phyloP scores from a whole-genome alignment of 2,329 filamentous ascomycete genomes.

The Fusarium luffae region DNA sequence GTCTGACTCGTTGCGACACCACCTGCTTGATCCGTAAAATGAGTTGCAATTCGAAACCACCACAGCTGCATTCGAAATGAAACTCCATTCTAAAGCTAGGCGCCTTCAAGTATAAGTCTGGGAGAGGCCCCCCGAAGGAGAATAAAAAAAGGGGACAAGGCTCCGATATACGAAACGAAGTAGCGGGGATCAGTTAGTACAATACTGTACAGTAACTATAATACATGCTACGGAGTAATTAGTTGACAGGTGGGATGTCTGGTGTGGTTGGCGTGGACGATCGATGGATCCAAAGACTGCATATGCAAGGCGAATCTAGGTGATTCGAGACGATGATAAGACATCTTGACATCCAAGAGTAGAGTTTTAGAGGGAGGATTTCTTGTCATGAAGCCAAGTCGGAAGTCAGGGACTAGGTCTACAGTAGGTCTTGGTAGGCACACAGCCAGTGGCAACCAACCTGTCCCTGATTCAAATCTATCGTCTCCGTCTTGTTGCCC shows the following conservation, averaged over 20 bases:
- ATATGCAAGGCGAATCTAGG: constrained; percentile 36
- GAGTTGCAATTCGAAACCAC: constrained; percentile 26
- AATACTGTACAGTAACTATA: not conserved
- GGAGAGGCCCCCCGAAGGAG: not conserved
- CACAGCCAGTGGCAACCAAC: constrained; percentile 10
- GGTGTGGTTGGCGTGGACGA: constrained; percentile 24
- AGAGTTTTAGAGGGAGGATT: not conserved
- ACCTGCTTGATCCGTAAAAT: constrained; percentile 37
- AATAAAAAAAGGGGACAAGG: constrained; percentile 9
- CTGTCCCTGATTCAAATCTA: constrained; percentile 24
- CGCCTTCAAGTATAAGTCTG: constrained; percentile 32
- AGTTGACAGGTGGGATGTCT: constrained; percentile 11
- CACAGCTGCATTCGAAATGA: constrained; percentile 26
- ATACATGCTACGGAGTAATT: not conserved
- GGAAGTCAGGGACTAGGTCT: constrained; percentile 3
- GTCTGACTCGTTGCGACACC: constrained; percentile 39
- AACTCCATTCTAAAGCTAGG: constrained; percentile 35
- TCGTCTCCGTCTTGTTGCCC: constrained; percentile 22
- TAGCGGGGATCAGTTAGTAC: constrained; percentile 6
- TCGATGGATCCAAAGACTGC: constrained; percentile 22
- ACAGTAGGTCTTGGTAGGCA: constrained; percentile 13
- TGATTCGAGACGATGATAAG: constrained; percentile 36
- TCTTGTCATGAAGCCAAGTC: not conserved
- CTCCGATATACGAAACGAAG: constrained; percentile 16
- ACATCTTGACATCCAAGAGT: not conserved